phyloP scores from a whole-genome alignment of 176 grass and related monocot genomes.

The Aechmea fasciata region DNA sequence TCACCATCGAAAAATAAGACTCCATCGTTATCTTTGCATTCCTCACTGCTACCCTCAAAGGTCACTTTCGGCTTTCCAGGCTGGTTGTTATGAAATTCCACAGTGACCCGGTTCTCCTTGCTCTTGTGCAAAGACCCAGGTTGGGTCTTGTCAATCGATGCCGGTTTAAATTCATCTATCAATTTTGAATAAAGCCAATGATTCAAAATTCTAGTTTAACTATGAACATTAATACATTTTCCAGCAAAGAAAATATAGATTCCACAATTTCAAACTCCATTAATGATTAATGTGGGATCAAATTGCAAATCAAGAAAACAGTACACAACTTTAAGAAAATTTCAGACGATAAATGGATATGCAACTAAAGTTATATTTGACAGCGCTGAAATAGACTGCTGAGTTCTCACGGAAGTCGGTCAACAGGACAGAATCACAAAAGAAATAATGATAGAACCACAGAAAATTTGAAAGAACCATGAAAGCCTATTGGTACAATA shows the following conservation, averaged over 20 bases:
- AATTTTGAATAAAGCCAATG: constrained; percentile 17
- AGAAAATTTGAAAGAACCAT: background rate
- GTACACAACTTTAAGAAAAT: no score
- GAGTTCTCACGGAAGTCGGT: background rate
- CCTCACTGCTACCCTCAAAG: constrained; percentile 92
- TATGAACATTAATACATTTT: background rate
- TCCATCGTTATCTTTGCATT: constrained; percentile 87
- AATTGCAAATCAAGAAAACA: no score
- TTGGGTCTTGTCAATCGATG: constrained; percentile 96
- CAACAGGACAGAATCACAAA: background rate
- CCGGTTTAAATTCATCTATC: constrained; percentile 96
- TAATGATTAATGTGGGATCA: no score
- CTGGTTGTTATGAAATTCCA: constrained; percentile 96
- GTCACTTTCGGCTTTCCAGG: constrained; percentile 75
- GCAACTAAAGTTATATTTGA: no score
- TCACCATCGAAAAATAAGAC: constrained; percentile 91
- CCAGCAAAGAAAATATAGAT: no score
- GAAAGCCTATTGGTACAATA: no score
- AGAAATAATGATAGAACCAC: background rate
- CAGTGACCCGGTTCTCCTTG: constrained; percentile 88
- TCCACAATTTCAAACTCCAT: no score
- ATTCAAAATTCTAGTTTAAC: background rate
- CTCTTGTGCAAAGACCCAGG: constrained; percentile 71
- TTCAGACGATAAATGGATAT: no score
- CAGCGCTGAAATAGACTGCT: no score